A percentile compares a stretch with the other conserved stretches of the same genome.
Evolutionary conservation across 2,329 filamentous ascomycete species (phyloP).

Genomic region (Paradendryphiella salina): DNA sequence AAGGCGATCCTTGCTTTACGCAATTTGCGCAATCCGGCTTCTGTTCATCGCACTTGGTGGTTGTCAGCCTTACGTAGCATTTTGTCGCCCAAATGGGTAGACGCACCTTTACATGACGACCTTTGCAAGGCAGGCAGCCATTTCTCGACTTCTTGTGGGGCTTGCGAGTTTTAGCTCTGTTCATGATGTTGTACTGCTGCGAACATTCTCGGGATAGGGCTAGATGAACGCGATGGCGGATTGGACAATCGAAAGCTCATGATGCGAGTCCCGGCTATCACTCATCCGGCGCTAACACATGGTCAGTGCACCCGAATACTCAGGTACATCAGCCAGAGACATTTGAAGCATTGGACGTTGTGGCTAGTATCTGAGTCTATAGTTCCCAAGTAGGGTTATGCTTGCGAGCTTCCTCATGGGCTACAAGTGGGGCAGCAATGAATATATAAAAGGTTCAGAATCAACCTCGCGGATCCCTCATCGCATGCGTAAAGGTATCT

Average conservation of each 20-base stretch:
- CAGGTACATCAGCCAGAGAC: conserved; percentile 8
- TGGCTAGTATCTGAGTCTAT: too few relatives aligned
- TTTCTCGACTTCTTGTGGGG: conserved; percentile 38
- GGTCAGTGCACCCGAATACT: conserved; percentile 3
- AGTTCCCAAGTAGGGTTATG: too few relatives aligned
- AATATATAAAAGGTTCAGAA: too few relatives aligned
- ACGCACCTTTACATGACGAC: conserved; percentile 36
- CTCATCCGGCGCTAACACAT: conserved; percentile 4
- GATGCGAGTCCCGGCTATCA: conserved; percentile 12
- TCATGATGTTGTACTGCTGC: conserved; percentile 22
- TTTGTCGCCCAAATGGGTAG: background rate
- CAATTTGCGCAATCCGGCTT: conserved; percentile 39
- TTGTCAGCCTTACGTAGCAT: conserved; percentile 14
- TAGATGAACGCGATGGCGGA: conserved; percentile 4
- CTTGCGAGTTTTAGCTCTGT: conserved; percentile 33
- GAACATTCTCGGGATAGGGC: conserved; percentile 5
- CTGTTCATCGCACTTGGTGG: conserved; percentile 37
- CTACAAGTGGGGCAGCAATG: too few relatives aligned
- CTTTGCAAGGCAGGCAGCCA: conserved; percentile 37
- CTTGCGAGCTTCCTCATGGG: too few relatives aligned
- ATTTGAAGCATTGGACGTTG: too few relatives aligned
- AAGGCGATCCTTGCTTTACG: conserved; percentile 35
- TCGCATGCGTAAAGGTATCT: too few relatives aligned
- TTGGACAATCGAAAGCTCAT: conserved; percentile 8
- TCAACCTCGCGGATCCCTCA: too few relatives aligned